Percentiles rank a stretch among this genome's conserved stretches.
These are phyloP conservation scores for Talaromyces ruber DNA, from an alignment of 495 filamentous ascomycete species.

Conservation along the genomic window DNA sequence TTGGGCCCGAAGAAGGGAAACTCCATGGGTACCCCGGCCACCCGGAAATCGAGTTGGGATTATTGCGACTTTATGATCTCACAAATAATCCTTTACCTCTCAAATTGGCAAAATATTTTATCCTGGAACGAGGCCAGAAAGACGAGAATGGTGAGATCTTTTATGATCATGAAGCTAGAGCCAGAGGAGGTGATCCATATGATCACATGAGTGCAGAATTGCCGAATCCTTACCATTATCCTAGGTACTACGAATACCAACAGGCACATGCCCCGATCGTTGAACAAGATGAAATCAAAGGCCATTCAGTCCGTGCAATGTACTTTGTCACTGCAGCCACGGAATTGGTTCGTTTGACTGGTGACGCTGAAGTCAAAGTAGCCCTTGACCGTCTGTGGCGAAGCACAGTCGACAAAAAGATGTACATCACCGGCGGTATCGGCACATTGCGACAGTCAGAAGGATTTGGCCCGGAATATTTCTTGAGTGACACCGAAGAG, in stretches of 20 bases:
- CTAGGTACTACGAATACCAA: constrained; percentile 36
- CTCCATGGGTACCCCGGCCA: constrained; percentile 52
- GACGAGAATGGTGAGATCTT: constrained; percentile 37
- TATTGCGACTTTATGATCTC: constrained; percentile 43
- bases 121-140: constrained; percentile 48
- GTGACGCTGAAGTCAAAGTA: constrained; percentile 12
- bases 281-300: constrained; percentile 46
- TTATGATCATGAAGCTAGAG: constrained; percentile 42
- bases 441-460: constrained; percentile 53
- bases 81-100: constrained; percentile 38
- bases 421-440: constrained; percentile 54
- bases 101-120: constrained; percentile 44
- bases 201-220: constrained; percentile 22
- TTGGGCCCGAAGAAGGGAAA: constrained; percentile 40
- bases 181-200: constrained; percentile 39
- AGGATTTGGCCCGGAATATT: constrained; percentile 52
- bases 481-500: constrained; percentile 45
- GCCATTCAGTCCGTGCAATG: constrained; percentile 53
- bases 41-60: constrained; percentile 50
- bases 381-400: constrained; percentile 41
- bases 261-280: constrained; percentile 48
- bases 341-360: constrained; percentile 20
- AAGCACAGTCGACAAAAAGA: constrained; percentile 50
- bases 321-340: constrained; percentile 40
- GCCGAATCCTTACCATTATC: constrained; percentile 25